These are phyloP conservation scores for Kuraishia ogatae DNA, from an alignment of 805 yeast genomes.

Conservation along the genomic window DNA sequence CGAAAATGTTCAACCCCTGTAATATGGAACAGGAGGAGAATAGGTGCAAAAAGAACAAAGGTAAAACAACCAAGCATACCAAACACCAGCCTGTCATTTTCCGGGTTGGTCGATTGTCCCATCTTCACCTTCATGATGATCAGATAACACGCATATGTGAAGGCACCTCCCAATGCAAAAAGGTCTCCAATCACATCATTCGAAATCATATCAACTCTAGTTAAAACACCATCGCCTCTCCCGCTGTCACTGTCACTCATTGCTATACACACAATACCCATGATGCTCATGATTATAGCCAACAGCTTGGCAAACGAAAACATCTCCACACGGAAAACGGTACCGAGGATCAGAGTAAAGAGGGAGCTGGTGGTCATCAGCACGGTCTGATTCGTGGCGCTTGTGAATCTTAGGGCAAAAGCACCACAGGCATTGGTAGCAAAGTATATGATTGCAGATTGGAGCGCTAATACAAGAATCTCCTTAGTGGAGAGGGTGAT, in stretches of 20 bases:
- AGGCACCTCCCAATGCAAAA: conserved; percentile 36
- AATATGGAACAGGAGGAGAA: conserved; percentile 25
- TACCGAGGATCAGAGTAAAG: conserved; percentile 39
- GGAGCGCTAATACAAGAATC: conserved; percentile 26
- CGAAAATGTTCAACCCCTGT: conserved; percentile 31
- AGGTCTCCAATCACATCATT: conserved; percentile 36
- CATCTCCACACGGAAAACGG: conserved; percentile 28
- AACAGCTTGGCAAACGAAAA: conserved; percentile 31
- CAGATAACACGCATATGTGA: conserved; percentile 36
- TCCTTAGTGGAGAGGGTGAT: conserved; percentile 17
- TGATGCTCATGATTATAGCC: conserved; percentile 34
- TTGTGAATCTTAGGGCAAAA: conserved; percentile 36
- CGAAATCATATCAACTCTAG: conserved; percentile 1
- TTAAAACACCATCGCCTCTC: background rate
- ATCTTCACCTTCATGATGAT: conserved; percentile 33
- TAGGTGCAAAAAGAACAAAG: conserved; percentile 29
- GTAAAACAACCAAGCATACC: conserved; percentile 37
- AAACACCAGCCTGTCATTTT: conserved; percentile 38
- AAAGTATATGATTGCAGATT: conserved; percentile 33
- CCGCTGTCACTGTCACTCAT: conserved; percentile 16
- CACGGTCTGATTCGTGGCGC: conserved; percentile 45
- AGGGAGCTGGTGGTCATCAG: conserved; percentile 42
- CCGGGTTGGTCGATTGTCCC: conserved; percentile 32
- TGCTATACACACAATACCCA: conserved; percentile 39
- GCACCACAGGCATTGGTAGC: conserved; percentile 31